These are phyloP conservation scores for Cordyceps farinosa DNA, from an alignment of 2,329 filamentous ascomycete species.

Conservation along the genomic window DNA sequence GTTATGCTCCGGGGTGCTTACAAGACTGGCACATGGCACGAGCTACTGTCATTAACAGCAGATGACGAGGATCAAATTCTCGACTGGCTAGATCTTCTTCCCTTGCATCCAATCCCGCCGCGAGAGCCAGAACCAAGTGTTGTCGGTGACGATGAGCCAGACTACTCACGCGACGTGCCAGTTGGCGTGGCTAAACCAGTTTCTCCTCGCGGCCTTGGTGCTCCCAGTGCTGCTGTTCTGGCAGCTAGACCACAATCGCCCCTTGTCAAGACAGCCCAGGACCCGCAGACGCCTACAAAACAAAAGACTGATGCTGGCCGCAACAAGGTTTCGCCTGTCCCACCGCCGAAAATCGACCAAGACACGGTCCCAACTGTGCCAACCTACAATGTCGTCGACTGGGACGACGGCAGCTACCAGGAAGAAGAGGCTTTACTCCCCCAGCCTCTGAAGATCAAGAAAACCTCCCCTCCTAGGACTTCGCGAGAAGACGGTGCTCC, in stretches of 20 bases:
- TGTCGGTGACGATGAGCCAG: constrained; percentile 25
- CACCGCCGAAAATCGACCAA: constrained; percentile 22
- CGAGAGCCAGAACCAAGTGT: constrained; percentile 34
- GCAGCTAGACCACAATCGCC: constrained; percentile 17
- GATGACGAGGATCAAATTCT: constrained; percentile 72
- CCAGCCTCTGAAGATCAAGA: constrained; percentile 34
- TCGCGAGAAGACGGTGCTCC: constrained; percentile 54
- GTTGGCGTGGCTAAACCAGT: constrained; percentile 9
- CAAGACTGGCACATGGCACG: constrained; percentile 71
- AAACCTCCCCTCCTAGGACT: constrained; percentile 30
- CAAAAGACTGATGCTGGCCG: constrained; percentile 24
- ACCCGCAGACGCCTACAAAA: constrained; percentile 33
- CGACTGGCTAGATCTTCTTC: constrained; percentile 85
- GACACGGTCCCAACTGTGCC: constrained; percentile 39
- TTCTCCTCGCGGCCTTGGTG: not conserved
- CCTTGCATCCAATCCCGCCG: constrained; percentile 48
- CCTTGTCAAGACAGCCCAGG: constrained; percentile 24
- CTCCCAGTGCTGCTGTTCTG: constrained; percentile 10
- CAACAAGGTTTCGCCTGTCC: not conserved
- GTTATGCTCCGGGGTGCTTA: constrained; percentile 78
- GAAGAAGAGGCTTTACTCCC: constrained; percentile 37
- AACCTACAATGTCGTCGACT: constrained; percentile 27
- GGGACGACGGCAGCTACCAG: constrained; percentile 26
- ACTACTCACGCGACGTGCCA: not conserved
- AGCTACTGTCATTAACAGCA: constrained; percentile 73